Percentiles rank a stretch among this genome's conserved stretches.
These are phyloP conservation scores for Penicillium sp. DNA, from an alignment of 2,329 filamentous ascomycete genomes.

Conservation along the genomic window DNA sequence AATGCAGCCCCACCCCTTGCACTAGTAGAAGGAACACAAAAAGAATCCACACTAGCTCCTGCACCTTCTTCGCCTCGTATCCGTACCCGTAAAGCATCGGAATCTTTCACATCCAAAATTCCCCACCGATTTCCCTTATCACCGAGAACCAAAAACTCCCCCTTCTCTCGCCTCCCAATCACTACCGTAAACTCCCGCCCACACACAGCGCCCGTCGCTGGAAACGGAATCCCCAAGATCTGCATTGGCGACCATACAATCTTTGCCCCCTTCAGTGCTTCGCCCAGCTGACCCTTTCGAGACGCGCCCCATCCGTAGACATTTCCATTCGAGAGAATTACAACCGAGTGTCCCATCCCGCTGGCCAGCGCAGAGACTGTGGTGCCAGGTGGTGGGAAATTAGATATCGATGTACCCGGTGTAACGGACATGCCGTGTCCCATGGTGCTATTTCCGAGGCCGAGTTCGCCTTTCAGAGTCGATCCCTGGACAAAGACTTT, in stretches of 20 bases:
- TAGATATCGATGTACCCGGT: constrained; percentile 48
- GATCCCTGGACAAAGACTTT: constrained; percentile 64
- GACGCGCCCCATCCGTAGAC: constrained; percentile 88
- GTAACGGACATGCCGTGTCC: background rate
- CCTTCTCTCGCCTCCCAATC: constrained; percentile 54
- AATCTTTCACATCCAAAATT: constrained; percentile 57
- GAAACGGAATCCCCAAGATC: constrained; percentile 61
- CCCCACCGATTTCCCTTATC: constrained; percentile 66
- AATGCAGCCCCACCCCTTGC: background rate
- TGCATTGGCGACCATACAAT: constrained; percentile 61
- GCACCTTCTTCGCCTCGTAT: background rate
- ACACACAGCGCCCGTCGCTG: constrained; percentile 67
- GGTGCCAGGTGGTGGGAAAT: constrained; percentile 64
- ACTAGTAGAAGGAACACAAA: background rate
- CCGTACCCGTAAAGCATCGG: background rate
- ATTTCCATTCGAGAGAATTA: constrained; percentile 70
- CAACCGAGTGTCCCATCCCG: constrained; percentile 75
- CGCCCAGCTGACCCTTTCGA: constrained; percentile 79
- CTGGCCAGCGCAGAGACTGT: constrained; percentile 67
- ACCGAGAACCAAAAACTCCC: constrained; percentile 67
- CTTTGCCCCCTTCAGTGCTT: constrained; percentile 46
- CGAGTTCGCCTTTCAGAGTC: constrained; percentile 71
- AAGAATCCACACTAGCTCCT: constrained; percentile 5
- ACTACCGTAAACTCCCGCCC: constrained; percentile 85
- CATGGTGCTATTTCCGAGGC: constrained; percentile 49